phyloP scores from a whole-genome alignment of 1,284 basidiomycete species.

The Leccinum holopus region DNA sequence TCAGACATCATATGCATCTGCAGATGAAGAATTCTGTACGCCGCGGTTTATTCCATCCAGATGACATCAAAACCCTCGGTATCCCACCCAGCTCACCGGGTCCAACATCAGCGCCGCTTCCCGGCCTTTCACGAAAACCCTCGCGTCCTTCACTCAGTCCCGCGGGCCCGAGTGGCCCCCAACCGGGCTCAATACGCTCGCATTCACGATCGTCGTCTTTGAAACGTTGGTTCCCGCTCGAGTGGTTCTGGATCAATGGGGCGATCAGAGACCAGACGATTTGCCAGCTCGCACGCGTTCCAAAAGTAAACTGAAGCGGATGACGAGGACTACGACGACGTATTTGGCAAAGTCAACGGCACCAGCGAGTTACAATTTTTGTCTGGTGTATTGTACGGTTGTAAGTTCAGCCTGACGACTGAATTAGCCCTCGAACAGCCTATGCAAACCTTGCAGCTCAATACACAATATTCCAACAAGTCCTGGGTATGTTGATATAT shows the following conservation, averaged over 20 bases:
- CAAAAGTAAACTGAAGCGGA: slow-evolving; percentile 84
- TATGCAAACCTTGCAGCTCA: slow-evolving; percentile 75
- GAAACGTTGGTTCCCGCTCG: slow-evolving; percentile 37
- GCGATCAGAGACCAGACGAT: slow-evolving; percentile 54
- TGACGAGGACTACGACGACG: slow-evolving; percentile 87
- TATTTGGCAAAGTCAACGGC: slow-evolving; percentile 77
- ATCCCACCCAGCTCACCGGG: slow-evolving; percentile 47
- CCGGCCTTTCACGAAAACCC: slow-evolving; percentile 45
- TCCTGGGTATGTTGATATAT: slow-evolving; percentile 65
- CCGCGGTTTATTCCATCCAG: slow-evolving; percentile 80
- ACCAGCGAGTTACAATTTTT: slow-evolving; percentile 45
- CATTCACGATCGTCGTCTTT: slow-evolving; percentile 61
- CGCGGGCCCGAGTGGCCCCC: slow-evolving; percentile 28
- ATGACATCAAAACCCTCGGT: slow-evolving; percentile 78
- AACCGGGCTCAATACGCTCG: slow-evolving; percentile 28
- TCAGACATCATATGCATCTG: not conserved
- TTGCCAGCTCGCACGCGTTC: slow-evolving; percentile 60
- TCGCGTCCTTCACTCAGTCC: slow-evolving; percentile 50
- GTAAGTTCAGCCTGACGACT: not conserved
- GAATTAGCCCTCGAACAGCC: slow-evolving; percentile 54
- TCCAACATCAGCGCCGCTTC: slow-evolving; percentile 64
- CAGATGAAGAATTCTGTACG: slow-evolving; percentile 71
- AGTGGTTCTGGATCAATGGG: slow-evolving; percentile 57
- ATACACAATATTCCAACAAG: slow-evolving; percentile 79
- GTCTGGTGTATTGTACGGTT: not conserved